A percentile compares a stretch with the other conserved stretches of the same genome.
Evolutionary conservation across 2,329 filamentous ascomycete genomes (phyloP).

Genomic region (Xylaria sp.): DNA sequence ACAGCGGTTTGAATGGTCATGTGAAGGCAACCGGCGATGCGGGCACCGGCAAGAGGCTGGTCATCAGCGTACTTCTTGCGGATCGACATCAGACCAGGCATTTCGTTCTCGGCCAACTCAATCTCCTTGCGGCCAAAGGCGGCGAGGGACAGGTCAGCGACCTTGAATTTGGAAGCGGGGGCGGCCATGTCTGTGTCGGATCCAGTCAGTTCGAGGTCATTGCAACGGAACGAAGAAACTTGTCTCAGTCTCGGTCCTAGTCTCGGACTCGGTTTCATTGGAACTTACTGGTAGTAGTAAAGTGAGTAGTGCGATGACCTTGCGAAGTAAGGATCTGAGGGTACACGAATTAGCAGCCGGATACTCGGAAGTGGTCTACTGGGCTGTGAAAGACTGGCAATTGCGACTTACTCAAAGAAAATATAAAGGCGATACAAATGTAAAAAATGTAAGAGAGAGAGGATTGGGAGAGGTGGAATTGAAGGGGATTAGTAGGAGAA

Average conservation of each 20-base stretch:
- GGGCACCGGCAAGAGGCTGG: slow-evolving; percentile 93
- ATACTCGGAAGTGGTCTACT: slow-evolving; percentile 12
- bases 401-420: slow-evolving; percentile 30
- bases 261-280: slow-evolving; percentile 1
- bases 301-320: slow-evolving; percentile 15
- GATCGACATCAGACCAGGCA: slow-evolving; percentile 98
- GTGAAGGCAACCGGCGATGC: slow-evolving; percentile 98
- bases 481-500: slow-evolving; percentile 40
- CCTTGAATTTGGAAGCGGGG: slow-evolving; percentile 95
- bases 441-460: slow-evolving; percentile 33
- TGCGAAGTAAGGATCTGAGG: slow-evolving; percentile 31
- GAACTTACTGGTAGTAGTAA: slow-evolving; percentile 17
- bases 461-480: slow-evolving; percentile 42
- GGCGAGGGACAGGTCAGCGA: slow-evolving; percentile 96
- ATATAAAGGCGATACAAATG: slow-evolving; percentile 33
- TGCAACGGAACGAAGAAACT: not conserved
- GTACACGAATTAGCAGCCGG: slow-evolving; percentile 32
- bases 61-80: slow-evolving; percentile 89
- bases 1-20: slow-evolving; percentile 99
- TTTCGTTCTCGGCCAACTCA: slow-evolving; percentile 94
- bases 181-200: slow-evolving; percentile 67
- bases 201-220: slow-evolving; percentile 20
- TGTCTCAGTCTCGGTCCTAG: not conserved
- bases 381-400: slow-evolving; percentile 6
- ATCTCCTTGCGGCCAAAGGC: slow-evolving; percentile 99